These are phyloP conservation scores for Cinnamomum chago DNA, from an alignment of 164 flowering plant species.

Conservation along the genomic window DNA sequence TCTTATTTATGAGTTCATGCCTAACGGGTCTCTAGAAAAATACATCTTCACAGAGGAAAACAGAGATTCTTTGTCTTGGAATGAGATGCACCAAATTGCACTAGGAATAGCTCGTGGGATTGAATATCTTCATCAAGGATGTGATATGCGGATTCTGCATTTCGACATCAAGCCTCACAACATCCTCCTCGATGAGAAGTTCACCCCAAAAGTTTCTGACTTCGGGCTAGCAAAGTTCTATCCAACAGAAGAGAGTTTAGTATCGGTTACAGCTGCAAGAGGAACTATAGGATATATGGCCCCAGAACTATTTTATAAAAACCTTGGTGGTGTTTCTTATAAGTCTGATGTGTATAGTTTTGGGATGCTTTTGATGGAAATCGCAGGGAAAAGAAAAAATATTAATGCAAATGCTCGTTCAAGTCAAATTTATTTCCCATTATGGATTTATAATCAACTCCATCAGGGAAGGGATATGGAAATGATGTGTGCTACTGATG, in stretches of 20 bases:
- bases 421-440: conserved; percentile 9
- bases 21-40: conserved; percentile 13
- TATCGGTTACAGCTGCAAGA: not conserved
- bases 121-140: conserved; percentile 10
- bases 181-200: conserved; percentile 11
- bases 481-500: not conserved
- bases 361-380: conserved; percentile 7
- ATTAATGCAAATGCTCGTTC: not conserved
- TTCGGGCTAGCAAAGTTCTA: conserved; percentile 10
- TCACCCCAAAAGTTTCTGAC: conserved; percentile 12
- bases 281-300: conserved; percentile 14
- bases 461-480: not conserved
- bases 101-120: conserved; percentile 7
- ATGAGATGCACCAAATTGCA: conserved; percentile 1
- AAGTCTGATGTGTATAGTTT: conserved; percentile 14
- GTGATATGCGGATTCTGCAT: conserved; percentile 6
- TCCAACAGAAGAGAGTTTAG: not conserved
- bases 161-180: conserved; percentile 14
- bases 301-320: conserved; percentile 8
- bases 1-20: conserved; percentile 11
- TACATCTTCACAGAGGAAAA: conserved; percentile 2
- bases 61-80: not conserved
- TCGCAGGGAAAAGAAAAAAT: conserved; percentile 4
- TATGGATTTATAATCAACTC: conserved; percentile 10
- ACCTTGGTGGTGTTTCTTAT: conserved; percentile 6